Percentiles rank a stretch among this genome's conserved stretches.
phyloP scores from a whole-genome alignment of 352 stramenopile species.

The Blastocystis hominis region DNA sequence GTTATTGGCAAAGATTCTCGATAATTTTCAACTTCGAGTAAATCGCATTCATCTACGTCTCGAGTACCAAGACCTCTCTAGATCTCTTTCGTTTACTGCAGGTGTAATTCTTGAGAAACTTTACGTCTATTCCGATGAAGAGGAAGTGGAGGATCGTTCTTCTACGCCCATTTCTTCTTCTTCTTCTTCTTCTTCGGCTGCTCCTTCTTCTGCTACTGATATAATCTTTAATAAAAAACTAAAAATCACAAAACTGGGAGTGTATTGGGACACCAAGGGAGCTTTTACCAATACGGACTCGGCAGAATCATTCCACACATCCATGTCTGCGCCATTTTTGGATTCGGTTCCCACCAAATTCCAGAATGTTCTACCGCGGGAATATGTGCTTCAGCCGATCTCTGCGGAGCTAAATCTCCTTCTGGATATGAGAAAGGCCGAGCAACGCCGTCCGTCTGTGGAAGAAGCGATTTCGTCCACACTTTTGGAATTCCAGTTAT shows the following conservation, averaged over 20 bases:
- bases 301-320: background rate
- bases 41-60: constrained; percentile 44
- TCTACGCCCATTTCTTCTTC: background rate
- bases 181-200: no score
- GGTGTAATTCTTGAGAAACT: constrained; percentile 46
- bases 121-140: background rate
- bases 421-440: background rate
- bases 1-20: constrained; percentile 46
- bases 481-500: background rate
- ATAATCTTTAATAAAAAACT: constrained; percentile 37
- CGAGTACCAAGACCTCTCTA: constrained; percentile 8
- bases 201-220: no score
- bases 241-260: background rate
- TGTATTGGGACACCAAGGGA: constrained; percentile 33
- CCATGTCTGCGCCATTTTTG: background rate
- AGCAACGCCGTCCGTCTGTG: background rate
- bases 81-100: background rate
- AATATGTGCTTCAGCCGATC: constrained; percentile 11
- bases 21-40: constrained; percentile 45
- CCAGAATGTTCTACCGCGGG: background rate
- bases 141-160: background rate
- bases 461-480: background rate
- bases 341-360: background rate
- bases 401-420: background rate
- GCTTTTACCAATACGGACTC: background rate